Conservation (phyloP, 257 asterid species). For the Ophiorrhiza pumila region DNA sequence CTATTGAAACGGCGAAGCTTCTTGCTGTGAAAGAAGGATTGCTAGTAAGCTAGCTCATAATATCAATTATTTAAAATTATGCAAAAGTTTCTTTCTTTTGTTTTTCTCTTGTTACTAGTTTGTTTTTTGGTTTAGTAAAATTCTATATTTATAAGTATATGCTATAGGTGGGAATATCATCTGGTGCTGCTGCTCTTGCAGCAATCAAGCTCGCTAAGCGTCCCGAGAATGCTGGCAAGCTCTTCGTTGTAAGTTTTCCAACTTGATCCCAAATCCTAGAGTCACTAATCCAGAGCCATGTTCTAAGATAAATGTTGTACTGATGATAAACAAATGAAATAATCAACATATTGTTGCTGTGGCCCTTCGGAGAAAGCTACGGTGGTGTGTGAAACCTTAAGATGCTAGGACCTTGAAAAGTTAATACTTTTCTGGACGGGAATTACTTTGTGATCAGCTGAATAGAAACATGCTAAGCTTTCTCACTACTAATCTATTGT, state of each 20-base stretch:
- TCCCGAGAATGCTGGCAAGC: constrained; percentile 83
- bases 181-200: constrained; percentile 93
- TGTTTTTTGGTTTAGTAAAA: not conserved
- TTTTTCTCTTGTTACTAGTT: not conserved
- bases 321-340: not conserved
- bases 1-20: constrained; percentile 88
- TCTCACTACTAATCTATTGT: no score
- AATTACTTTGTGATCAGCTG: not conserved
- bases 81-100: no score
- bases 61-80: not conserved
- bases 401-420: not conserved
- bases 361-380: not conserved
- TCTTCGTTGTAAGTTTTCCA: constrained; percentile 67
- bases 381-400: not conserved
- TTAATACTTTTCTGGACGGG: not conserved
- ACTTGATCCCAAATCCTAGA: not conserved
- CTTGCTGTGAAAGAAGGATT: constrained; percentile 88
- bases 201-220: constrained; percentile 72
- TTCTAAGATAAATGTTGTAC: not conserved
- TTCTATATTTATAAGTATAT: constrained; percentile 15
- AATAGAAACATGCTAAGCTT: not conserved
- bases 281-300: not conserved
- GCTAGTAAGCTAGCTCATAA: constrained; percentile 42
- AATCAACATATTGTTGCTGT: not conserved
- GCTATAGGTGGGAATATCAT: constrained; percentile 83